Evolutionary conservation across 768 basidiomycete genomes (phyloP), one percentile per base, ranked within the genome.

Genomic region (Aureoboletus auriporus): DNA sequence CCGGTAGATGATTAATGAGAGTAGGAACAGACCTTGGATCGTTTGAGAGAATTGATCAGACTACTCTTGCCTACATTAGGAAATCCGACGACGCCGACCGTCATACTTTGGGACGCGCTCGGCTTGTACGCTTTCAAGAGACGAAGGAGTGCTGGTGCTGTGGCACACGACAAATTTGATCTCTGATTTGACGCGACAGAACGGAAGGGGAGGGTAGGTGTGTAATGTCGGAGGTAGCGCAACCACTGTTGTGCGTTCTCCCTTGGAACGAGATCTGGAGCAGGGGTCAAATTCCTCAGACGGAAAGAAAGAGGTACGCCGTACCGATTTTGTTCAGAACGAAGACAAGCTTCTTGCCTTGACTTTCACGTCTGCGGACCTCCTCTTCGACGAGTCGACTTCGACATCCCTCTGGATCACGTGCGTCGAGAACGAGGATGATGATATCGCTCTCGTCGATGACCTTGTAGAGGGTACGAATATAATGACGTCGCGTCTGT

Each of bases 21-120:
- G n/a, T 41, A 16, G 17, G 6, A n/a, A 55, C 70, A 1, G 20
- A 85, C 86, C 70, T 89, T 93, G 51, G 82, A 80, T 33, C 92
- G 72, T 68, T 93, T 93, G 44, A 99, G 70, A 38, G 90, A 87
- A 66, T 98, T 98, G 66, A 99, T 93, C 49, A 98, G 63, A 60
- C 84, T 89, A 48, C 91, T 94, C 71, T 98, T 98, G 12, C 95
- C 95, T 39, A 98, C 95, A 66, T 98, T 98, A 1, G 95, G 95
- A 68, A 93, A 95, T 2, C 95, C 95, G 5, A 97, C 89, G 14
- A 98, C 89, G 13, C 93, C 93, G 42, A 95, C 79, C 0, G 90
- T 93, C 43, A 91, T 74, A 53, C 81, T 86, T 29, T 83, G 80
- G 1, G 81, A 72, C 1, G 68, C 57, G 29, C 73, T 81, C 1